A percentile compares a stretch with the other conserved stretches of the same genome.
Conservation (phyloP, 129 eudicot species). For the Gnaphalium uliginosum region DNA sequence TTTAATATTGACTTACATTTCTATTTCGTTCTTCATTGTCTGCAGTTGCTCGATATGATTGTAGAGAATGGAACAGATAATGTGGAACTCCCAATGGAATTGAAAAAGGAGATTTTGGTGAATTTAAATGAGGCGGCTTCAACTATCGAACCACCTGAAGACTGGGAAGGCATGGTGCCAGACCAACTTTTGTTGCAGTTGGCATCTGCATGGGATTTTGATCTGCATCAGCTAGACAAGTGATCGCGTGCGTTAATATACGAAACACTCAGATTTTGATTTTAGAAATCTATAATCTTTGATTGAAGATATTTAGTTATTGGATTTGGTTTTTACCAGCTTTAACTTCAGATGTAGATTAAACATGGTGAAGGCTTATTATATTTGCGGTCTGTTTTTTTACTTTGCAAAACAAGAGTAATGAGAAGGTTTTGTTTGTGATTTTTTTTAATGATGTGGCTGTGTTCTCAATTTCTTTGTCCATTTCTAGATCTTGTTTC, state of each 20-base stretch:
- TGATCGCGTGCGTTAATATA: slow-evolving; percentile 28
- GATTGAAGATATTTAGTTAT: slow-evolving; percentile 19
- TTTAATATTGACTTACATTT: neutral
- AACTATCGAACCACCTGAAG: slow-evolving; percentile 69
- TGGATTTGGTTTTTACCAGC: slow-evolving; percentile 22
- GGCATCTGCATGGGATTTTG: slow-evolving; percentile 89
- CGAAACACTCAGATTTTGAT: slow-evolving; percentile 1
- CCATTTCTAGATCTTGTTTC: too few relatives aligned
- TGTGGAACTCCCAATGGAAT: slow-evolving; percentile 62
- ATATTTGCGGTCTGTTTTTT: slow-evolving; percentile 2
- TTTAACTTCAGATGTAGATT: slow-evolving; percentile 32
- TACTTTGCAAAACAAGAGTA: neutral
- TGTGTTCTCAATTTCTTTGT: neutral
- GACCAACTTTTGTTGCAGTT: slow-evolving; percentile 85
- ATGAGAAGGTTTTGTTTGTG: slow-evolving; percentile 28
- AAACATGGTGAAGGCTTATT: slow-evolving; percentile 29
- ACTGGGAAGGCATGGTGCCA: slow-evolving; percentile 94
- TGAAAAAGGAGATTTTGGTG: slow-evolving; percentile 70
- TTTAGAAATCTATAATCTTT: slow-evolving; percentile 16
- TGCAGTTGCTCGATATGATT: slow-evolving; percentile 69
- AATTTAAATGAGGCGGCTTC: slow-evolving; percentile 78
- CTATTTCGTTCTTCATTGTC: neutral
- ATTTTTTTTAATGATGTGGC: neutral
- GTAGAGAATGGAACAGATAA: slow-evolving; percentile 77
- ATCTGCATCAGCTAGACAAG: slow-evolving; percentile 71